These are phyloP conservation scores for Schizopora paradoxa DNA, from an alignment of 1,284 basidiomycete species.

Conservation along the genomic window DNA sequence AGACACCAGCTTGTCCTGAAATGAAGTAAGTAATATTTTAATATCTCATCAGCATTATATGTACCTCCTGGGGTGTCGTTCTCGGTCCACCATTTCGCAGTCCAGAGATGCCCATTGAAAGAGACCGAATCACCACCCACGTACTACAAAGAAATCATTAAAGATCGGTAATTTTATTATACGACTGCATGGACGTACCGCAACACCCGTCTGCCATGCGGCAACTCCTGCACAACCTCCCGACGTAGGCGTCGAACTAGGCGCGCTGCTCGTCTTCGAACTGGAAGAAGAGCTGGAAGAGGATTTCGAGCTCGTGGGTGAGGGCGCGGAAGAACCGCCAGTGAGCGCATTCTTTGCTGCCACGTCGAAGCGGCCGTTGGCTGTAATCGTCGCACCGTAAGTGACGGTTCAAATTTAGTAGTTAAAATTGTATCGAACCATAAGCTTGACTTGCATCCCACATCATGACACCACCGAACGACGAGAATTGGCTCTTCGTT, in stretches of 20 bases:
- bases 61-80: constrained; percentile 46
- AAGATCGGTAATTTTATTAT: not conserved
- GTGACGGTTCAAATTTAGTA: not conserved
- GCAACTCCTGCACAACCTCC: constrained; percentile 44
- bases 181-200: constrained; percentile 40
- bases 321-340: constrained; percentile 23
- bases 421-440: constrained; percentile 30
- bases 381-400: constrained; percentile 33
- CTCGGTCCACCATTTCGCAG: constrained; percentile 56
- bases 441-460: constrained; percentile 61
- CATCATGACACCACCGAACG: constrained; percentile 67
- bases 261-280: constrained; percentile 24
- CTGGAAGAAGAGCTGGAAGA: constrained; percentile 6
- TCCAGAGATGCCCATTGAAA: constrained; percentile 39
- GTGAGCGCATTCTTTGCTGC: constrained; percentile 48
- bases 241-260: constrained; percentile 25
- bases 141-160: constrained; percentile 7
- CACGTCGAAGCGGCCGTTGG: constrained; percentile 46
- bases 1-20: constrained; percentile 8
- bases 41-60: not conserved
- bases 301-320: constrained; percentile 10
- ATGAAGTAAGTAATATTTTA: not conserved
- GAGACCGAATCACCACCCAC: constrained; percentile 13
- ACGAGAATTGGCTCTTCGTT: constrained; percentile 46
- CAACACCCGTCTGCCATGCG: constrained; percentile 39